Conservation (phyloP, 2,329 filamentous ascomycete genomes). For the Colletotrichum aenigma region DNA sequence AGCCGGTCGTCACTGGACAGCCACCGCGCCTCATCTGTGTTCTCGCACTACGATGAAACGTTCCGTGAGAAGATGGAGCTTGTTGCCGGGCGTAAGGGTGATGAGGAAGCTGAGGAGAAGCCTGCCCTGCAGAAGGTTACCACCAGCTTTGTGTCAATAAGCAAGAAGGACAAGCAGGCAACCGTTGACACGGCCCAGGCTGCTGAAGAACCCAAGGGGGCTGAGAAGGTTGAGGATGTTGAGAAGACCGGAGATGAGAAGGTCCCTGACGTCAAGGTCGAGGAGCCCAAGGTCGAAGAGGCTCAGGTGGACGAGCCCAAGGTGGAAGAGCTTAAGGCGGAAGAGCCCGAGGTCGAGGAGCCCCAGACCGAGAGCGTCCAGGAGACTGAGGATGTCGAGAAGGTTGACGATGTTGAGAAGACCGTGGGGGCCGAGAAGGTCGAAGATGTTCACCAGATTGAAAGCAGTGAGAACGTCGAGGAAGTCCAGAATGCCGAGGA, state of each 20-base stretch:
- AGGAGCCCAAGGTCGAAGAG: too few relatives aligned
- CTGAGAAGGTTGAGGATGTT: accelerated
- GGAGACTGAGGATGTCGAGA: background rate
- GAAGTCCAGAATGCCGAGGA: background rate
- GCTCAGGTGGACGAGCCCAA: background rate
- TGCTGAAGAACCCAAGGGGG: accelerated
- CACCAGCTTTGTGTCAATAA: background rate
- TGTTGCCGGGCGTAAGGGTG: background rate
- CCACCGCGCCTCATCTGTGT: conserved; percentile 11
- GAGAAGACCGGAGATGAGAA: background rate
- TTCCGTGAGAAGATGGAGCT: conserved; percentile 18
- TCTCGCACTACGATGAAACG: conserved; percentile 15
- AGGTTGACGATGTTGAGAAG: background rate
- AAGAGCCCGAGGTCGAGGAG: background rate
- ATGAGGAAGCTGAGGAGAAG: background rate
- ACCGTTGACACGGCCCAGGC: background rate
- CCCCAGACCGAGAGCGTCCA: background rate
- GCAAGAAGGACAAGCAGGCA: background rate
- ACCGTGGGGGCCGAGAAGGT: background rate
- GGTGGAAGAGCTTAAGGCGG: too few relatives aligned
- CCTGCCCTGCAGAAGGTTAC: background rate
- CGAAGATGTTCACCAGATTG: background rate
- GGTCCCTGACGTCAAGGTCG: background rate
- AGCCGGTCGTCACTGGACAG: conserved; percentile 8
- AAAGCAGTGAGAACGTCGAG: background rate